Evolutionary conservation across 768 basidiomycete species (phyloP).

Genomic region (Hemileccinum rubropunctum): DNA sequence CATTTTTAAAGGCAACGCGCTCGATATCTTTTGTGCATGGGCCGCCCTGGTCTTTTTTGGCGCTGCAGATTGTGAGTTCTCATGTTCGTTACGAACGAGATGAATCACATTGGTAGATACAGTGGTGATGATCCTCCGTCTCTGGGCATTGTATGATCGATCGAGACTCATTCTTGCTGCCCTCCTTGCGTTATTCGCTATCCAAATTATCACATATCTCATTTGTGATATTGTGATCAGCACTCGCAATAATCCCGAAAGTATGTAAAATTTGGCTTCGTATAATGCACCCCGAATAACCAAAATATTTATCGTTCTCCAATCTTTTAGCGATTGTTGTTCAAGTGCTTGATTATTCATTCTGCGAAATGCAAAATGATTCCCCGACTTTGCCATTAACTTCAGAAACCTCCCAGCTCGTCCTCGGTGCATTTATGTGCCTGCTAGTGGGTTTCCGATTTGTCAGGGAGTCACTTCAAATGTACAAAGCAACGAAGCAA

Average conservation of each 20-base stretch:
- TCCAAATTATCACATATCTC: background rate
- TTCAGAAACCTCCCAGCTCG: too few relatives aligned
- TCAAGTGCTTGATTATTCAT: too few relatives aligned
- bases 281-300: too few relatives aligned
- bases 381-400: too few relatives aligned
- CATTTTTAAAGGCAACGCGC: background rate
- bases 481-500: too few relatives aligned
- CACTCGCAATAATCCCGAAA: background rate
- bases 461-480: background rate
- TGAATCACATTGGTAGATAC: background rate
- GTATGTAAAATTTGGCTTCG: background rate
- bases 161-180: background rate
- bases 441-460: background rate
- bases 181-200: background rate
- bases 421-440: too few relatives aligned
- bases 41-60: background rate
- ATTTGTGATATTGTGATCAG: background rate
- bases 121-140: constrained; percentile 1
- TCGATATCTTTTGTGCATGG: background rate
- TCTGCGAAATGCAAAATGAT: too few relatives aligned
- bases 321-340: too few relatives aligned
- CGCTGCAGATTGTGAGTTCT: constrained; percentile 7
- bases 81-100: background rate
- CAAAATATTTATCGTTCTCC: too few relatives aligned
- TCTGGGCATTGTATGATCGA: background rate